A percentile compares a stretch with the other conserved stretches of the same genome.
phyloP scores from a whole-genome alignment of 129 eudicot genomes.

The Saposhnikovia divaricata region DNA sequence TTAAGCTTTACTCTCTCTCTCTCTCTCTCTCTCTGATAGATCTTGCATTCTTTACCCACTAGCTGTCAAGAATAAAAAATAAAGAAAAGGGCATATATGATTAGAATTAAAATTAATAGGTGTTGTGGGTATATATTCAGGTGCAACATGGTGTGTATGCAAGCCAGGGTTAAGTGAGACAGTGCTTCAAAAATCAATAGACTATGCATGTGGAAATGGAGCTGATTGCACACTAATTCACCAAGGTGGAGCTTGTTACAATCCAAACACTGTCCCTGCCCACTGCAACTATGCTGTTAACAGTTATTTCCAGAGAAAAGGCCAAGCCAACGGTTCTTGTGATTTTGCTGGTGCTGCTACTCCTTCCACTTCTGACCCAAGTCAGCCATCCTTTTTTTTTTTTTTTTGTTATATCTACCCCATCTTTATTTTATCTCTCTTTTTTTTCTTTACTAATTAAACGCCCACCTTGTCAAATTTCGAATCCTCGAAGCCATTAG shows the following conservation, averaged over 20 bases:
- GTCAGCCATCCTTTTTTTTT: conserved; percentile 22
- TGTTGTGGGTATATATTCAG: neutral
- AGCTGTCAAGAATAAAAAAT: too few species aligned
- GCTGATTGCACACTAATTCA: conserved; percentile 68
- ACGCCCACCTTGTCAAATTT: too few species aligned
- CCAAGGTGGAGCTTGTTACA: conserved; percentile 55
- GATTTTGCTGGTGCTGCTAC: conserved; percentile 63
- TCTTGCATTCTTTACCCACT: neutral
- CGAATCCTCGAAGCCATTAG: too few species aligned
- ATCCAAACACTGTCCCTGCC: conserved; percentile 56
- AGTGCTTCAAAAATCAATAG: conserved; percentile 53
- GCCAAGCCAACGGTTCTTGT: conserved; percentile 49
- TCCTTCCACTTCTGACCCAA: conserved; percentile 48
- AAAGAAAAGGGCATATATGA: too few species aligned
- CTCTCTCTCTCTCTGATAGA: neutral
- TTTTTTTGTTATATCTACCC: too few species aligned
- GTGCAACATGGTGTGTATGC: conserved; percentile 71
- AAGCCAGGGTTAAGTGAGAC: conserved; percentile 47
- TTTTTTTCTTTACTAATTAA: too few species aligned
- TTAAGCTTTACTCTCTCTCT: neutral
- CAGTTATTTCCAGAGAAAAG: conserved; percentile 62
- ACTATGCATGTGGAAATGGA: conserved; percentile 85
- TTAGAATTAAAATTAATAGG: too few species aligned
- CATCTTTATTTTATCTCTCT: too few species aligned
- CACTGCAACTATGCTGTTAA: conserved; percentile 83